Evolutionary conservation across 2,329 filamentous ascomycete species (phyloP).

Genomic region (Trichophyton rubrum): DNA sequence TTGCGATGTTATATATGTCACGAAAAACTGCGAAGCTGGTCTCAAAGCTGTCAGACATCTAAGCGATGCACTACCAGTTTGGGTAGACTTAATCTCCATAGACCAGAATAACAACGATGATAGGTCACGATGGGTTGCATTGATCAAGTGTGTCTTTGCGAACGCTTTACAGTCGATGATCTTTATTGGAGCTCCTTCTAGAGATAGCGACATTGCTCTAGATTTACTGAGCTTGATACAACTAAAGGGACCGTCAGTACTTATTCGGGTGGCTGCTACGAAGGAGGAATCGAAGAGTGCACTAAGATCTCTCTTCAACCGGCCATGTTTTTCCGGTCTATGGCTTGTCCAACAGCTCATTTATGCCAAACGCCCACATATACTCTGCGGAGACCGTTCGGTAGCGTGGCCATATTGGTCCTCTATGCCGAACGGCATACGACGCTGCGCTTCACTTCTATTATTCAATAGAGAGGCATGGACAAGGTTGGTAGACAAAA

Average conservation of each 20-base stretch:
- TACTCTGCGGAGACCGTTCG: background rate
- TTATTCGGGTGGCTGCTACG: background rate
- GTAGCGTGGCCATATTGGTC: background rate
- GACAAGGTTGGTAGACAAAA: background rate
- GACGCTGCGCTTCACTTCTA: background rate
- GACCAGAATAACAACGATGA: slow-evolving; percentile 9
- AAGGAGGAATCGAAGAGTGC: background rate
- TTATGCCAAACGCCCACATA: background rate
- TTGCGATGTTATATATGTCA: slow-evolving; percentile 5
- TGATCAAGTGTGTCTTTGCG: slow-evolving; percentile 12
- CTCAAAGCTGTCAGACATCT: slow-evolving; percentile 4
- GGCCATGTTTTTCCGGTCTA: background rate
- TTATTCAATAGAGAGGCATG: background rate
- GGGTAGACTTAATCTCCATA: slow-evolving; percentile 14
- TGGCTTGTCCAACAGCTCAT: background rate
- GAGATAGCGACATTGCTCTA: background rate
- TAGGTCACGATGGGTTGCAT: slow-evolving; percentile 9
- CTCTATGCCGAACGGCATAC: background rate
- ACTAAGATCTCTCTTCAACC: background rate
- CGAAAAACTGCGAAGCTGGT: slow-evolving; percentile 4
- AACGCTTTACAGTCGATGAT: slow-evolving; percentile 1
- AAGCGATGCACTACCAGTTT: slow-evolving; percentile 5
- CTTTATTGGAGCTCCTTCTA: background rate
- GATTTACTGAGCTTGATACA: background rate
- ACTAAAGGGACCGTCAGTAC: background rate